Evolutionary conservation across 768 basidiomycete genomes (phyloP), one percentile per base, ranked within the genome.

Genomic region (Mycena rebaudengoi): DNA sequence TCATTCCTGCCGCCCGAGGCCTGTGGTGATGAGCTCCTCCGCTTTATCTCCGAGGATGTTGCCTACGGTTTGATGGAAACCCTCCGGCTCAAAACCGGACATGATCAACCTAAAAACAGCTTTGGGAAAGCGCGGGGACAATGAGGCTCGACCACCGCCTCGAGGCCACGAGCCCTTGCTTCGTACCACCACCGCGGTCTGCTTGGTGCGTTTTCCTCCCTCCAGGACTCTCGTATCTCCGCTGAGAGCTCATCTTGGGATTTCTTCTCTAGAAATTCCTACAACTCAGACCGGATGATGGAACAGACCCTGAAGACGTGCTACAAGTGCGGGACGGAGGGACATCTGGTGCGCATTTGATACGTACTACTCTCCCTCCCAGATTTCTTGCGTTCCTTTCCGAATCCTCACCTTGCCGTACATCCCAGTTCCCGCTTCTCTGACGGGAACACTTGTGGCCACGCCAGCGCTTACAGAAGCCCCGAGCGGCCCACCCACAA

Each of bases 281-380:
- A 49, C 48, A 49, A 49, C 48, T 49, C 48, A 49, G 48, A 49
- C 48, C 28, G 48, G 48, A 49, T 32, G n/a, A 49, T 49, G 48
- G 48, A 49, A 32, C 48, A 49, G 48, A 30, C 29, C 16, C 48
- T 32, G 48, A 49, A 49, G 48, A 49, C 48, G 48, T 49, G 48
- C 48, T 49, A 49, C 48, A 33, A 49, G 29, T 49, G 45, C 45
- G 45, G 45, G 45, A 48, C 26, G 45, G 45, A 48, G 45, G 48
- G 48, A 49, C 48, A 33, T 49, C 48, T 49, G 48, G 48, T 49
- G 48, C 48, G 48, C 48, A 49, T 49, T 32, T 33, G 48, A 46
- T 46, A 46, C 44, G 44, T 33, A 49, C 29, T 49, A 49, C 48
- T 49, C 48, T 49, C 48, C 28, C 33, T 49, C 48, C 45, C 28